Evolutionary conservation across 371 early-diverging fungal genomes (phyloP).

Genomic region (Mucor irregularis): DNA sequence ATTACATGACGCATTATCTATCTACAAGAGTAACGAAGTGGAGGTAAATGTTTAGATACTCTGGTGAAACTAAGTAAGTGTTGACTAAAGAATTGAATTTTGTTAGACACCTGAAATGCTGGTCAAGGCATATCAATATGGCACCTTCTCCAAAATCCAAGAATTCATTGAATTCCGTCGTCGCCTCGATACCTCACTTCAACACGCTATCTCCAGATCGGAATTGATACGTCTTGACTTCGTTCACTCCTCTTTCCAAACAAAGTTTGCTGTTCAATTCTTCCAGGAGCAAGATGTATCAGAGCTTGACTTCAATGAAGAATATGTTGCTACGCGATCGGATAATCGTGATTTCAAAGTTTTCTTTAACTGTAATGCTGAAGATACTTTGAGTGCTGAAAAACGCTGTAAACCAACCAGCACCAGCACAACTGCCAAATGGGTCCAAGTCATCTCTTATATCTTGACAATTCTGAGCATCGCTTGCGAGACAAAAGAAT

Average conservation of each 20-base stretch:
- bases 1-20: slow-evolving; percentile 56
- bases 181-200: slow-evolving; percentile 72
- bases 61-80: background rate
- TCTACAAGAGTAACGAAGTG: slow-evolving; percentile 77
- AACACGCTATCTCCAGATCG: slow-evolving; percentile 61
- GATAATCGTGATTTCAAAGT: slow-evolving; percentile 70
- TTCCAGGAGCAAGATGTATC: slow-evolving; percentile 60
- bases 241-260: slow-evolving; percentile 52
- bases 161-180: slow-evolving; percentile 85
- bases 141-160: slow-evolving; percentile 86
- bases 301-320: slow-evolving; percentile 51
- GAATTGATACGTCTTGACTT: slow-evolving; percentile 62
- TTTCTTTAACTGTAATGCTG: slow-evolving; percentile 55
- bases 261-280: slow-evolving; percentile 54
- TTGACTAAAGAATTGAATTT: background rate
- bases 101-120: slow-evolving; percentile 86
- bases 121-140: slow-evolving; percentile 80
- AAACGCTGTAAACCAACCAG: slow-evolving; percentile 38
- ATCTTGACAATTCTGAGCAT: slow-evolving; percentile 29
- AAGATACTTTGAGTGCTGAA: slow-evolving; percentile 38
- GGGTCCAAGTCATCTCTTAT: slow-evolving; percentile 40
- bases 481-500: slow-evolving; percentile 34
- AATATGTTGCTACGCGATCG: slow-evolving; percentile 30
- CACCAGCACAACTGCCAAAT: slow-evolving; percentile 34
- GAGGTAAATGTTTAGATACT: slow-evolving; percentile 44